phyloP scores from a whole-genome alignment of 2,329 filamentous ascomycete species.

The Lithohypha guttulata region DNA sequence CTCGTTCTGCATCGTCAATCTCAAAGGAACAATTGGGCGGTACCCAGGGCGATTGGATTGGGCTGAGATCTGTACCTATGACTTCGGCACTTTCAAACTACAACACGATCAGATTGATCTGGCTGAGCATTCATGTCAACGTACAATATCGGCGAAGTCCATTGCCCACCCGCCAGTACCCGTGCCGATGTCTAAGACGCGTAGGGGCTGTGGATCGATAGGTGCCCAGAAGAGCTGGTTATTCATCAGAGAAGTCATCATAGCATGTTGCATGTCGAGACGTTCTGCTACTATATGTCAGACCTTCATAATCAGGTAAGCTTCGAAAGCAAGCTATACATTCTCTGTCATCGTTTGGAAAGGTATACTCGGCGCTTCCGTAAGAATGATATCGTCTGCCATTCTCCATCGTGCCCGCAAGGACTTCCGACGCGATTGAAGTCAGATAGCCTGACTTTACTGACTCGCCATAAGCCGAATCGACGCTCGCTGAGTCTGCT shows the following conservation, averaged over 20 bases:
- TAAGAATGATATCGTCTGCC: constrained; percentile 2
- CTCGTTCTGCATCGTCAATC: constrained; percentile 47
- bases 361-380: constrained; percentile 29
- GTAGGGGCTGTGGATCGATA: background rate
- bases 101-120: too few species aligned
- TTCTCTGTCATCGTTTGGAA: constrained; percentile 31
- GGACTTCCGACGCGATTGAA: background rate
- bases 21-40: constrained; percentile 47
- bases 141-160: constrained; percentile 30
- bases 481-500: constrained; percentile 6
- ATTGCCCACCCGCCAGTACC: constrained; percentile 34
- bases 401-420: background rate
- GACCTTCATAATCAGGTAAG: background rate
- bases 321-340: background rate
- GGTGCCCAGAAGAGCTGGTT: constrained; percentile 11
- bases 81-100: constrained; percentile 27
- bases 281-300: constrained; percentile 6
- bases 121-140: too few species aligned
- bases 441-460: constrained; percentile 4
- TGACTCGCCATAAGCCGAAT: constrained; percentile 13
- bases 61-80: constrained; percentile 30
- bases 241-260: too few species aligned
- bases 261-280: constrained; percentile 10
- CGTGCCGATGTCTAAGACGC: constrained; percentile 31
- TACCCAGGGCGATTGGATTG: constrained; percentile 32